A percentile compares a stretch with the other conserved stretches of the same genome.
These are phyloP conservation scores for Plasmodium relictum DNA, from an alignment of 169 alveolate species.

Conservation along the genomic window DNA sequence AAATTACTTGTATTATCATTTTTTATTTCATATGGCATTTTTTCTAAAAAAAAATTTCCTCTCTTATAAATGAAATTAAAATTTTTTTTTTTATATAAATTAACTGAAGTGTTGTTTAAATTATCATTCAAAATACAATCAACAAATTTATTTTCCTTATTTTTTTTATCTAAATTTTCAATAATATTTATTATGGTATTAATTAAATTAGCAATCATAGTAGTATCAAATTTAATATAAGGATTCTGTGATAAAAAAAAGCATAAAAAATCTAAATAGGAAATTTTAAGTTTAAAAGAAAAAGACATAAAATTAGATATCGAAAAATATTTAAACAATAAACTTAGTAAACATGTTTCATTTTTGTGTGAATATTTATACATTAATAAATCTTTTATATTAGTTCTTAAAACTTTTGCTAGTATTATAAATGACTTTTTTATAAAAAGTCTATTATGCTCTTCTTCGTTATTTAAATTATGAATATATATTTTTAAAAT, in stretches of 20 bases:
- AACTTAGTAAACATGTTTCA: slow-evolving; percentile 11
- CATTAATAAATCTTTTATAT: slow-evolving; percentile 36
- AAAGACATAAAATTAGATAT: slow-evolving; percentile 31
- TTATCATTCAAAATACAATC: slow-evolving; percentile 23
- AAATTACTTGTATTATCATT: background rate
- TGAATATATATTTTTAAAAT: slow-evolving; percentile 47
- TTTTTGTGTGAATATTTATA: slow-evolving; percentile 13
- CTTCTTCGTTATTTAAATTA: slow-evolving; percentile 31
- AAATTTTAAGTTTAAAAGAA: slow-evolving; percentile 42
- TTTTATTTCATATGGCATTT: background rate
- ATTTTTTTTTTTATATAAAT: background rate
- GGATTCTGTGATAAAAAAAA: slow-evolving; percentile 56
- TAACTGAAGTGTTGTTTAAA: background rate
- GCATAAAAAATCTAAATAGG: slow-evolving; percentile 46
- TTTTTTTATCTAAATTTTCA: slow-evolving; percentile 32
- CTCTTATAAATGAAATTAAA: slow-evolving; percentile 3
- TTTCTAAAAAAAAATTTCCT: background rate
- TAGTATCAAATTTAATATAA: slow-evolving; percentile 14
- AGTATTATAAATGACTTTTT: slow-evolving; percentile 55
- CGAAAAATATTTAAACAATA: slow-evolving; percentile 43
- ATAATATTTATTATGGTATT: slow-evolving; percentile 26
- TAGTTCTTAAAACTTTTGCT: slow-evolving; percentile 48
- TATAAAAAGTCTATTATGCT: slow-evolving; percentile 38
- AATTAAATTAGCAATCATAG: slow-evolving; percentile 21
- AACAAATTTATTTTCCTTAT: slow-evolving; percentile 16